Evolutionary conservation across 345 rosid genomes (phyloP).

Genomic region (Sapria himalayana): DNA sequence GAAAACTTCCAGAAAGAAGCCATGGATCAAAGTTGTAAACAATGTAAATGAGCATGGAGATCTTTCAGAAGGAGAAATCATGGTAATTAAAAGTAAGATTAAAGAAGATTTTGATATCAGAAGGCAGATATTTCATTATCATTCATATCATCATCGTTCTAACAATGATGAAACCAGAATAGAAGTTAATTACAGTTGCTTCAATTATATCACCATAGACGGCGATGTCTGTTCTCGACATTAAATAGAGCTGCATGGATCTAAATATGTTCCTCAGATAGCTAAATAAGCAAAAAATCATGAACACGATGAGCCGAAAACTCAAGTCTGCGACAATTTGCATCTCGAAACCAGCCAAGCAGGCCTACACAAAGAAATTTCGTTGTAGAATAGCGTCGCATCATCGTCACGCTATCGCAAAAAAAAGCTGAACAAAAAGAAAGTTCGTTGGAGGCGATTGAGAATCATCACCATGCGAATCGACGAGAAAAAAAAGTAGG

Average conservation of each 20-base stretch:
- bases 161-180: too few relatives aligned
- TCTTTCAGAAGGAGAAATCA: not conserved
- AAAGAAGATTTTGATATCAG: not conserved
- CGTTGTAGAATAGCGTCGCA: not conserved
- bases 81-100: not conserved
- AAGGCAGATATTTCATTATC: not conserved
- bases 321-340: too few relatives aligned
- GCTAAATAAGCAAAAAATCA: too few relatives aligned
- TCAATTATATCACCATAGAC: too few relatives aligned
- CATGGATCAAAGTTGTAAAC: not conserved
- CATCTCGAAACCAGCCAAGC: too few relatives aligned
- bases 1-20: not conserved
- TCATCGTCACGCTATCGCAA: not conserved
- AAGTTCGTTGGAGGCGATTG: not conserved
- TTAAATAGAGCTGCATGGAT: too few relatives aligned
- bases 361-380: too few relatives aligned
- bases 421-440: not conserved
- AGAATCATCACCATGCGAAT: not conserved
- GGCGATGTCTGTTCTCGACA: too few relatives aligned
- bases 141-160: constrained; percentile 1
- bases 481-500: not conserved
- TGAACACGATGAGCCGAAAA: too few relatives aligned
- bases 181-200: too few relatives aligned
- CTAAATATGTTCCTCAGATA: too few relatives aligned
- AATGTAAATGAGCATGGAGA: too few relatives aligned